These are phyloP conservation scores for Candida sojae DNA, from an alignment of 1,139 yeast species.

Conservation along the genomic window DNA sequence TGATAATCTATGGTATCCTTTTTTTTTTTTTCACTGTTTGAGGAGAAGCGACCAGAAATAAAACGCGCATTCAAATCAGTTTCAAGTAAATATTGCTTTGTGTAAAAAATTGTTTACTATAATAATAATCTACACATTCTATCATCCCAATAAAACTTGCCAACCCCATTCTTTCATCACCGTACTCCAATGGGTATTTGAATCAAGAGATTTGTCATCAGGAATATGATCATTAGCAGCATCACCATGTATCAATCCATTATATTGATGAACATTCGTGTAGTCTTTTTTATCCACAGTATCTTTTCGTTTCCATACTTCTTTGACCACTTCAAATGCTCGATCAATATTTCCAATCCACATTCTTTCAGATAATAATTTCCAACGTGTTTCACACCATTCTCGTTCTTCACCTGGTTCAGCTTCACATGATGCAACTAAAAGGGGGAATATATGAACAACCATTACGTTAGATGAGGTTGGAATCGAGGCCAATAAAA, in stretches of 20 bases:
- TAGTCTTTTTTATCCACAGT: constrained; percentile 26
- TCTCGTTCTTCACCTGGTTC: constrained; percentile 56
- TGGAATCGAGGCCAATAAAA: constrained; percentile 64
- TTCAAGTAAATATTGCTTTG: too few species aligned
- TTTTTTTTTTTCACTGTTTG: neutral
- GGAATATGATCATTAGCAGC: constrained; percentile 19
- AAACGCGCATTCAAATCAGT: too few species aligned
- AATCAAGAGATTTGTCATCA: constrained; percentile 26
- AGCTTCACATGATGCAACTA: constrained; percentile 68
- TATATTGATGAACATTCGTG: constrained; percentile 29
- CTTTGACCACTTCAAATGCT: constrained; percentile 67
- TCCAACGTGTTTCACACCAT: constrained; percentile 66
- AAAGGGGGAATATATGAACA: constrained; percentile 63
- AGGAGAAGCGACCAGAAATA: neutral
- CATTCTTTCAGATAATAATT: constrained; percentile 49
- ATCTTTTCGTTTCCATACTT: constrained; percentile 68
- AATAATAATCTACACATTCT: too few species aligned
- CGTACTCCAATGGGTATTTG: constrained; percentile 66
- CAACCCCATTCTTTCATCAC: constrained; percentile 77
- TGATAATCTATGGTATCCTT: neutral
- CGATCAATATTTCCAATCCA: constrained; percentile 69
- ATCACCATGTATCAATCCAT: constrained; percentile 39
- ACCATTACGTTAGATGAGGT: constrained; percentile 56
- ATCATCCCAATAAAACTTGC: constrained; percentile 56
- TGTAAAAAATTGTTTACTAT: too few species aligned